Conservation (phyloP, 2,329 filamentous ascomycete species). For the Thielaviopsis musarum region DNA sequence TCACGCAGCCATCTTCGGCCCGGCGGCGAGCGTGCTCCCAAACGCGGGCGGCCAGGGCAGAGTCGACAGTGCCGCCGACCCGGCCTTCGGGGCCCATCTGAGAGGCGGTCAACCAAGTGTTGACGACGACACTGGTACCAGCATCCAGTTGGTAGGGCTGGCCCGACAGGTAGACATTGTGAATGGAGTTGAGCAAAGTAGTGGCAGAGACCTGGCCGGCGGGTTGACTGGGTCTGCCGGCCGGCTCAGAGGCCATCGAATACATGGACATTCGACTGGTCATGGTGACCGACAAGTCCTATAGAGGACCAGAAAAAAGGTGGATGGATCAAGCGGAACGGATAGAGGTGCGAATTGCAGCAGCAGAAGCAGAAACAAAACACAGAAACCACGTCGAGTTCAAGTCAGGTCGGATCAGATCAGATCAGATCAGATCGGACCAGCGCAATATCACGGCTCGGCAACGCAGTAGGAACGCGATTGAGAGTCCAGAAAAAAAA, state of each 20-base stretch:
- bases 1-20: conserved; percentile 87
- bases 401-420: background rate
- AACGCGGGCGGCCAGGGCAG: conserved; percentile 58
- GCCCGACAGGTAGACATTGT: conserved; percentile 70
- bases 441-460: background rate
- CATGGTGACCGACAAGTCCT: conserved; percentile 24
- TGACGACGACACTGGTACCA: conserved; percentile 80
- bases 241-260: conserved; percentile 47
- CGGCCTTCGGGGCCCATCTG: conserved; percentile 52
- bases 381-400: background rate
- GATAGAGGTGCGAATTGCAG: background rate
- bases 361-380: background rate
- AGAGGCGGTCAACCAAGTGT: conserved; percentile 79
- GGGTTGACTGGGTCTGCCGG: conserved; percentile 32
- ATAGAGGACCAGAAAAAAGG: background rate
- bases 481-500: background rate
- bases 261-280: conserved; percentile 53
- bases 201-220: conserved; percentile 74
- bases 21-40: conserved; percentile 94
- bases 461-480: background rate
- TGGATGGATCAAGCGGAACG: background rate
- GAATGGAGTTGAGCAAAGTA: conserved; percentile 77
- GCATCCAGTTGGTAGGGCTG: conserved; percentile 79
- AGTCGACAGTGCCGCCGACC: conserved; percentile 63
- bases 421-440: background rate